Base-by-base conservation (phyloP, 164 flowering plant species). In the Nymphaea thermarum region DNA sequence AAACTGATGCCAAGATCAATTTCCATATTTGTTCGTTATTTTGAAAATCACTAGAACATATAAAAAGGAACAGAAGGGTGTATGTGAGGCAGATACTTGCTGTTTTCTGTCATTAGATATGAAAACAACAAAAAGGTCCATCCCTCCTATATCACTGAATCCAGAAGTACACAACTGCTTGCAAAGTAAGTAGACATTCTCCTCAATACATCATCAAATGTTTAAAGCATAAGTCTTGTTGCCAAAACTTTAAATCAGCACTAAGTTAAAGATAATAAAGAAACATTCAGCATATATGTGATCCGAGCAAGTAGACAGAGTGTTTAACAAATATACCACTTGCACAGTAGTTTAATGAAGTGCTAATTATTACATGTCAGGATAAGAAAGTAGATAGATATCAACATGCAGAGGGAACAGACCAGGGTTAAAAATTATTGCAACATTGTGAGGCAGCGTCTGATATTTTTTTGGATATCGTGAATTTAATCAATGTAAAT, bases 71-170 rank as follows among this genome's bases (percentile, higher is more conserved):
- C 36, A n/a, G 16, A 3, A 64, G 14, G 66, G 66, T 14, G 45
- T 7, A 43, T 6, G 11, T 47, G 55, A 47, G 11, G n/a, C n/a
- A n/a, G 11, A 47, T 47, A 47, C 87, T 53, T 83, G 80, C 98
- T 88, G 90, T 74, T 88, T 92, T 72, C 85, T 80, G 62, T 87
- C 90, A 70, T 93, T 93, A 73, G 96, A 87, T 68, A 93, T 87
- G 76, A 93, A 89, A 42, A 83, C 85, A 53, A 84, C 87, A 73
- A 86, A 90, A 63, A 93, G 89, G 76, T 93, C 95, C 43, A 85
- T 80, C 8, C 84, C 86, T 7, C 79, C 81, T 1, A 78, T 67
- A 72, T 87, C 80, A 61, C 93, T 86, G 44, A 78, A 68, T 51
- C 94, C 90, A 68, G 64, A 67, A 44, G 47, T 51, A 64, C 83